Evolutionary conservation across 345 rosid species (phyloP).

Genomic region (Kandelia obovata): DNA sequence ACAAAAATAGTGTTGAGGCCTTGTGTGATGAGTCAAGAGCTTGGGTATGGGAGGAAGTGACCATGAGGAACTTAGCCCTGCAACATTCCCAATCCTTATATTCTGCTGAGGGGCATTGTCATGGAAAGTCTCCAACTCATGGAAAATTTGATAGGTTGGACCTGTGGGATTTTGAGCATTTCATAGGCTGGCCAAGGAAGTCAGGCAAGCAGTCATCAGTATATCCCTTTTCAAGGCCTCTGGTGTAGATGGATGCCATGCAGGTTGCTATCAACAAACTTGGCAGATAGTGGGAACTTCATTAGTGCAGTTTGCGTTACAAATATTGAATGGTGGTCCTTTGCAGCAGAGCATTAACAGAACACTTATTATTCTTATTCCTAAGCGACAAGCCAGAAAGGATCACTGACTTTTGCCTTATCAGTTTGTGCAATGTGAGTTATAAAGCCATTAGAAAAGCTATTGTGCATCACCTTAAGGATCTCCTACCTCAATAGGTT

Average conservation of each 20-base stretch:
- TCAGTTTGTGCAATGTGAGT: not conserved
- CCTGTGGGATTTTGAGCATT: not conserved
- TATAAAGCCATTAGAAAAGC: not conserved
- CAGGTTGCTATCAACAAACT: not conserved
- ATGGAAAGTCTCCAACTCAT: not conserved
- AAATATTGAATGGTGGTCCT: not conserved
- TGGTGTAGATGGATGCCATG: not conserved
- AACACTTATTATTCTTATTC: not conserved
- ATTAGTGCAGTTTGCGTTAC: not conserved
- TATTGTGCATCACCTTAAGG: not conserved
- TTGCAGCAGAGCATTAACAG: not conserved
- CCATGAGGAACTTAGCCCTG: fast-evolving
- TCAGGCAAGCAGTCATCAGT: not conserved
- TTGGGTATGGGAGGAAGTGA: fast-evolving
- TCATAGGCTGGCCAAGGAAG: fast-evolving
- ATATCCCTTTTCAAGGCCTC: not conserved
- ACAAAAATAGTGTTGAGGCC: not conserved
- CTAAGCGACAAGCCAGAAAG: not conserved
- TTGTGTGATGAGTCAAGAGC: fast-evolving
- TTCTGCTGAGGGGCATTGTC: fast-evolving
- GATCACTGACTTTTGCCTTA: not conserved
- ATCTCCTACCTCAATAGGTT: not conserved
- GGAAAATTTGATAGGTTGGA: fast-evolving
- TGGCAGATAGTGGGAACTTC: not conserved
- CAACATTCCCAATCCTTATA: not conserved